Evolutionary conservation across 768 basidiomycete species (phyloP).

Genomic region (Tylopilus balloui): DNA sequence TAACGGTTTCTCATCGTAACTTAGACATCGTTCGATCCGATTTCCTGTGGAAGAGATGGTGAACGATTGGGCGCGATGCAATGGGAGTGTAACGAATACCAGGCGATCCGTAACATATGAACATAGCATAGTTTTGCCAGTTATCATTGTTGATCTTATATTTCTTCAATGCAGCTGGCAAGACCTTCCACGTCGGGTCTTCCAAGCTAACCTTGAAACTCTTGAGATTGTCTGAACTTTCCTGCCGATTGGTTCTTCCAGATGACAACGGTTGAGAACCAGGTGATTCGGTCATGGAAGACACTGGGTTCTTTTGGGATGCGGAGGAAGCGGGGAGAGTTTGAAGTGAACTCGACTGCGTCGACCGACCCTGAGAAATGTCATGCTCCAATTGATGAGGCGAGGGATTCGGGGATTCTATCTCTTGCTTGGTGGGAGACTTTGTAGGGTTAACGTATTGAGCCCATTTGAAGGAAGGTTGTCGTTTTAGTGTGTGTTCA

Average conservation of each 20-base stretch:
- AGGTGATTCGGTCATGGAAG: constrained; percentile 30
- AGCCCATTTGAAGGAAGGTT: constrained; percentile 88
- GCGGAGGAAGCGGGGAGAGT: constrained; percentile 18
- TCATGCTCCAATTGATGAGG: constrained; percentile 79
- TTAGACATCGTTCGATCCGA: constrained; percentile 87
- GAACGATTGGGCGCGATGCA: not conserved
- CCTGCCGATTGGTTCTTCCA: constrained; percentile 48
- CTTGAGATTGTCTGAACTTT: constrained; percentile 73
- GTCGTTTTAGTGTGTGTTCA: constrained; percentile 53
- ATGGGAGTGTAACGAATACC: constrained; percentile 41
- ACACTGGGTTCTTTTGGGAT: constrained; percentile 29
- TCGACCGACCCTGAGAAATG: constrained; percentile 35
- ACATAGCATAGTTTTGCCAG: constrained; percentile 99
- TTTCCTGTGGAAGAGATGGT: constrained; percentile 41
- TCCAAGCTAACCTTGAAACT: constrained; percentile 97
- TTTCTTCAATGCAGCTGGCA: constrained; percentile 97
- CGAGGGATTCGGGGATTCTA: constrained; percentile 75
- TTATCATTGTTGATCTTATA: constrained; percentile 98
- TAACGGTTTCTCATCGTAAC: constrained; percentile 96
- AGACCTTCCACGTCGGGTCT: constrained; percentile 97
- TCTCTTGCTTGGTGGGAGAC: constrained; percentile 75
- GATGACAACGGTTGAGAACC: constrained; percentile 26
- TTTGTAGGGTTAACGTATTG: constrained; percentile 69
- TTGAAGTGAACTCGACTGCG: constrained; percentile 15
- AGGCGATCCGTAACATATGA: constrained; percentile 94